Conservation (phyloP, 169 alveolate genomes). For the Theileria orientalis region DNA sequence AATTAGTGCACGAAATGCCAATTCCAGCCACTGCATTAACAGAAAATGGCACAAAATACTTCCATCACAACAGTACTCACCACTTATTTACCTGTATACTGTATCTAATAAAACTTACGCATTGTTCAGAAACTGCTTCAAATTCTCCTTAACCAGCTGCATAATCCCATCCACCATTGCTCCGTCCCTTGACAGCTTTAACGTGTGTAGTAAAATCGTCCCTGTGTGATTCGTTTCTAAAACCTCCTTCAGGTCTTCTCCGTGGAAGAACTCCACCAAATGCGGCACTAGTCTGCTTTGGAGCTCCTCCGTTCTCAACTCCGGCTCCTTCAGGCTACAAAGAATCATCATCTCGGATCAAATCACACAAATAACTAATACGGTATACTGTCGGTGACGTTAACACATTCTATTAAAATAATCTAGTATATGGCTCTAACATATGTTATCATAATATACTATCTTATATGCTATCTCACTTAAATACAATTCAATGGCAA, state of each 20-base stretch:
- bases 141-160: constrained; percentile 24
- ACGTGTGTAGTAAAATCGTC: constrained; percentile 16
- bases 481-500: too few relatives aligned
- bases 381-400: too few relatives aligned
- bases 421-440: too few relatives aligned
- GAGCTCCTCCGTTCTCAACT: constrained; percentile 35
- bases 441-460: too few relatives aligned
- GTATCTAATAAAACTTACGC: constrained; percentile 13
- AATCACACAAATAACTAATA: too few relatives aligned
- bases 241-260: constrained; percentile 22
- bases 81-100: too few relatives aligned
- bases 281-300: constrained; percentile 39
- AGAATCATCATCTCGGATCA: background rate
- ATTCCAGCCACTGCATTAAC: too few relatives aligned
- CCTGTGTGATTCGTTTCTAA: constrained; percentile 35
- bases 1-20: too few relatives aligned
- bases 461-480: too few relatives aligned
- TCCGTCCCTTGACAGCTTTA: constrained; percentile 21
- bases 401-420: too few relatives aligned
- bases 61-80: too few relatives aligned
- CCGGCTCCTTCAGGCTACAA: constrained; percentile 48
- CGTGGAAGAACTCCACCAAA: constrained; percentile 31
- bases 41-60: too few relatives aligned
- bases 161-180: constrained; percentile 23
- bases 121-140: constrained; percentile 23